Evolutionary conservation across 345 rosid genomes (phyloP), one percentile per base, ranked within the genome.

Genomic region (Pseudoturritis turrita): DNA sequence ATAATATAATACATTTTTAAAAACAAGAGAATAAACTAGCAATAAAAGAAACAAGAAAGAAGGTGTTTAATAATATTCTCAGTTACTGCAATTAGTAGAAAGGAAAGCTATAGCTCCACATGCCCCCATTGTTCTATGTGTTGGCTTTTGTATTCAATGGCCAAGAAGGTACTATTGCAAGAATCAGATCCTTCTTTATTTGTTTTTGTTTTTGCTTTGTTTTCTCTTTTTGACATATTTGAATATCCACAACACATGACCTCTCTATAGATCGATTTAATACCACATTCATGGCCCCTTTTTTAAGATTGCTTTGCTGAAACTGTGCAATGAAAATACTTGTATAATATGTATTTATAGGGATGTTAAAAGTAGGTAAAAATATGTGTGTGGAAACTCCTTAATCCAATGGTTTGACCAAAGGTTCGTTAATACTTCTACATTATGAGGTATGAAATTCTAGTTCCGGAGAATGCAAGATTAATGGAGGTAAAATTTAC

Each of bases 81-180:
- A 51, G 15, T 67, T 58, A 15, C 68, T 59, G 55, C 55, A 67
- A 59, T 59, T 51, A 74, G 73, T 15, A 74, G 31, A 51, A 50
- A 3, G 43, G 46, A 59, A 41, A 59, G 59, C 36, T 58, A 59
- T 58, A 50, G 73, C 62, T 66, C 73, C 73, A 59, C 68, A 57
- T 74, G 78, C 36, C 60, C 54, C 39, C 49, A 26, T 53, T 62
- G 63, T 72, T 72, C 70, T 44, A 6, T 57, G 62, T 67, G 73
- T 59, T 74, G 78, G 68, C 68, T 74, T 62, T 40, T 15, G 10
- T 51, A 50, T 67, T 74, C 73, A 51, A 4, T 74, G 78, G 68
- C 62, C 55, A 23, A 36, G 14, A 66, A 58, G 52, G 45, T 52
- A 59, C 54, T 59, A 59, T 66, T 74, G 23, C 62, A 33, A 59